phyloP scores from a whole-genome alignment of 164 flowering plant species.

The Berberis vulgaris region DNA sequence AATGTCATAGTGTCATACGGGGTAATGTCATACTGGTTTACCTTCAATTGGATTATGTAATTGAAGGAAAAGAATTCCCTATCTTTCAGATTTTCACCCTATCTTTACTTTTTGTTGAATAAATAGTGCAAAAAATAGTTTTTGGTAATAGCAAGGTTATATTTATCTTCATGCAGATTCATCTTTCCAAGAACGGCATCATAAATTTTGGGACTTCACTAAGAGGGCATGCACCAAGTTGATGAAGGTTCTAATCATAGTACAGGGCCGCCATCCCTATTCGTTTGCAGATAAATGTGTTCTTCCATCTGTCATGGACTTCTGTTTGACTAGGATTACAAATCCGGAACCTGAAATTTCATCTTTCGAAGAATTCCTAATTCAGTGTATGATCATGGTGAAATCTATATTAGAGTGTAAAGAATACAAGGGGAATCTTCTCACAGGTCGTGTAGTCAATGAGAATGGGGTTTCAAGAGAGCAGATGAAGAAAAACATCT shows the following conservation, averaged over 20 bases:
- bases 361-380: slow-evolving; percentile 64
- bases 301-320: slow-evolving; percentile 61
- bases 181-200: slow-evolving; percentile 45
- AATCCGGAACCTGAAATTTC: slow-evolving; percentile 54
- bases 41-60: too few species aligned
- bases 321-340: slow-evolving; percentile 69
- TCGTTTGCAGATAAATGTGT: slow-evolving; percentile 85
- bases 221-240: slow-evolving; percentile 67
- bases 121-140: too few species aligned
- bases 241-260: slow-evolving; percentile 70
- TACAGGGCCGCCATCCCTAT: slow-evolving; percentile 83
- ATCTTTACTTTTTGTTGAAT: too few species aligned
- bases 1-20: too few species aligned
- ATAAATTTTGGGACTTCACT: slow-evolving; percentile 59
- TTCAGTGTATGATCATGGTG: slow-evolving; percentile 90
- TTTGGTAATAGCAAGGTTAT: too few species aligned
- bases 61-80: too few species aligned
- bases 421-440: slow-evolving; percentile 60
- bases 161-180: slow-evolving; percentile 40
- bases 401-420: slow-evolving; percentile 79
- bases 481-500: slow-evolving; percentile 64
- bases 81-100: too few species aligned
- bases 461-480: slow-evolving; percentile 58
- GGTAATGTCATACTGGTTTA: too few species aligned
- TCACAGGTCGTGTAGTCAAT: slow-evolving; percentile 77